phyloP scores from a whole-genome alignment of 129 eudicot species.

The Artemisia annua region DNA sequence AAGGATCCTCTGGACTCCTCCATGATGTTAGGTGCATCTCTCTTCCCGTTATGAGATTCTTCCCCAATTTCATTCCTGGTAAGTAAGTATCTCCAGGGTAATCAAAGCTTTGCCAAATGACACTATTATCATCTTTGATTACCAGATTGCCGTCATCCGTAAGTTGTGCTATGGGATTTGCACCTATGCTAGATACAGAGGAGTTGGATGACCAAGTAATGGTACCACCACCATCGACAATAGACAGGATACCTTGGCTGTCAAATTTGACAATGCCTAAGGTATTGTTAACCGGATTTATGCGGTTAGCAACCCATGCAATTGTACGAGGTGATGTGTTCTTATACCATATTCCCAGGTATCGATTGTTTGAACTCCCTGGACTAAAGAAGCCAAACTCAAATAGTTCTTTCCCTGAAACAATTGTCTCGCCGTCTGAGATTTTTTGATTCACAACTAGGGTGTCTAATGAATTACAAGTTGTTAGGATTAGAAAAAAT shows the following conservation, averaged over 20 bases:
- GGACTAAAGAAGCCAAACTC: constrained; percentile 46
- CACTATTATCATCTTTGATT: constrained; percentile 14
- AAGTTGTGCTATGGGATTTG: constrained; percentile 12
- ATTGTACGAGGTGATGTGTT: constrained; percentile 9
- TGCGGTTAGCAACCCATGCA: constrained; percentile 34
- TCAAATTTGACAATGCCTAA: constrained; percentile 22
- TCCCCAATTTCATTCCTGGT: constrained; percentile 43
- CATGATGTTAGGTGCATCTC: constrained; percentile 40
- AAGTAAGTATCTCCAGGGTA: constrained; percentile 40
- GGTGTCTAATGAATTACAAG: constrained; percentile 21
- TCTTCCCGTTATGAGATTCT: constrained; percentile 27
- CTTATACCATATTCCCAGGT: constrained; percentile 28
- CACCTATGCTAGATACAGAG: background rate
- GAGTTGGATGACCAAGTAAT: constrained; percentile 36
- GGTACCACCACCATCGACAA: constrained; percentile 14
- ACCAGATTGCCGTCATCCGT: constrained; percentile 43
- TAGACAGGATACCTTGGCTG: constrained; percentile 22
- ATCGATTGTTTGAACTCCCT: constrained; percentile 26
- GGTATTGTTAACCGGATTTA: constrained; percentile 14
- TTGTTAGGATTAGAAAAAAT: constrained; percentile 7
- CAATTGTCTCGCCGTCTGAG: constrained; percentile 34
- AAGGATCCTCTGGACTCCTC: constrained; percentile 62
- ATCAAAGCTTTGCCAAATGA: constrained; percentile 50
- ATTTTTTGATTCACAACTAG: constrained; percentile 20
- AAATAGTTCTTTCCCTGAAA: constrained; percentile 21